Conservation (phyloP, 768 basidiomycete species). For the Tricholoma flavovirens region DNA sequence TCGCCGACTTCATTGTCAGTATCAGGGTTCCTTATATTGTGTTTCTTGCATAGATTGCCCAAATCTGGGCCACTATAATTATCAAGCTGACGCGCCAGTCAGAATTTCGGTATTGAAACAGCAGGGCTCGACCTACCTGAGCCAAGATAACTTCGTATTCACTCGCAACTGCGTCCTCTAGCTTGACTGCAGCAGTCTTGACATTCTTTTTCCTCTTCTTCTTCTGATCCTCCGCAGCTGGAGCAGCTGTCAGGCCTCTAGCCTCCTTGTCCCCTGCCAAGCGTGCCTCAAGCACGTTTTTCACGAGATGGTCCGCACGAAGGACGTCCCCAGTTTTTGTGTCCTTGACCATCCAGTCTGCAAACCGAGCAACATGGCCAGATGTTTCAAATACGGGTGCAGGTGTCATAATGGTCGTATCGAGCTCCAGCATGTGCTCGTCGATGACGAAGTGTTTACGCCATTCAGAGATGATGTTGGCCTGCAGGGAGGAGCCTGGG, state of each 20-base stretch:
- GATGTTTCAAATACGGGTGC: constrained; percentile 93
- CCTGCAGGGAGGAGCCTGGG: constrained; percentile 90
- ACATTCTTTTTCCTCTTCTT: constrained; percentile 77
- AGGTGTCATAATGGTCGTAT: constrained; percentile 97
- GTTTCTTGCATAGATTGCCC: constrained; percentile 76
- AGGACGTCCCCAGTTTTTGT: constrained; percentile 92
- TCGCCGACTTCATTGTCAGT: constrained; percentile 90
- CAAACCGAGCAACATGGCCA: constrained; percentile 95
- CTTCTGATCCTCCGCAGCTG: constrained; percentile 51
- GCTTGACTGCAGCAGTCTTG: constrained; percentile 62
- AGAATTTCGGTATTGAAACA: not conserved
- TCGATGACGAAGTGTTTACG: constrained; percentile 97
- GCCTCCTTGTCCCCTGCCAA: constrained; percentile 90
- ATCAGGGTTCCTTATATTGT: constrained; percentile 83
- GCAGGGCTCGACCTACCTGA: constrained; percentile 51
- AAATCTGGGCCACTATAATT: constrained; percentile 89
- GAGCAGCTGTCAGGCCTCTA: constrained; percentile 63
- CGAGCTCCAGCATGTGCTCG: constrained; percentile 97
- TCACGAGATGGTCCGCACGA: constrained; percentile 94
- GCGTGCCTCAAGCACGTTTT: constrained; percentile 84
- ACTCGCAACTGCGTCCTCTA: constrained; percentile 65
- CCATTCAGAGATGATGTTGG: constrained; percentile 97
- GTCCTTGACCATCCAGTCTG: constrained; percentile 99
- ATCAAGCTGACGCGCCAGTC: constrained; percentile 58
- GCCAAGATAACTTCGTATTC: constrained; percentile 83